These are phyloP conservation scores for Solanum sejunctum DNA, from an alignment of 257 asterid genomes.

Conservation along the genomic window DNA sequence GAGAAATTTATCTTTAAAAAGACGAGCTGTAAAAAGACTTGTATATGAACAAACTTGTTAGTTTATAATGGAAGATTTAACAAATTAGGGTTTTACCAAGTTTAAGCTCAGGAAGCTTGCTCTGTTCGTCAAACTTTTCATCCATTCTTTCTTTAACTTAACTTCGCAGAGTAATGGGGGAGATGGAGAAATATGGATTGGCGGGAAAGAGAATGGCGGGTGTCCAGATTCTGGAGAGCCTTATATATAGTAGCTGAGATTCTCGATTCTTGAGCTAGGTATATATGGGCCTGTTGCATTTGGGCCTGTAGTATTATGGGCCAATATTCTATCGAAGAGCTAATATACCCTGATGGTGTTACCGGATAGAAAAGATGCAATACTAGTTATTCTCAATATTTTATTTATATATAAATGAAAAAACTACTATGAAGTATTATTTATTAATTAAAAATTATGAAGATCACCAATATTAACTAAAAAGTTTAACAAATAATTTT, in stretches of 20 bases:
- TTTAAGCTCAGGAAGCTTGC: slow-evolving; percentile 82
- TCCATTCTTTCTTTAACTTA: slow-evolving; percentile 23
- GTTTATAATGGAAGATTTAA: not conserved
- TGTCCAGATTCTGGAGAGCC: not conserved
- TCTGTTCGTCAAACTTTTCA: slow-evolving; percentile 41
- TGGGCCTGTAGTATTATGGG: not conserved
- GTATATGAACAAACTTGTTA: not conserved
- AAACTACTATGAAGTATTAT: too few species aligned
- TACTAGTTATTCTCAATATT: too few species aligned
- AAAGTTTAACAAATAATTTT: too few species aligned
- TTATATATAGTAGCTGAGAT: not conserved
- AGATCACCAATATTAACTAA: too few species aligned
- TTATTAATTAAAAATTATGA: too few species aligned
- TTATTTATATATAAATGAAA: too few species aligned
- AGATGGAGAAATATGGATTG: not conserved
- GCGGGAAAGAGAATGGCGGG: not conserved
- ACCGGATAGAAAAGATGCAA: too few species aligned
- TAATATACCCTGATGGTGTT: not conserved
- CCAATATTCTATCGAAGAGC: not conserved
- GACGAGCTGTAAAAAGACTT: not conserved
- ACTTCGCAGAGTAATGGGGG: not conserved
- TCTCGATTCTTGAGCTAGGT: not conserved
- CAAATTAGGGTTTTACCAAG: slow-evolving; percentile 45
- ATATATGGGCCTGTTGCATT: not conserved
- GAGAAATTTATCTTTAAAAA: not conserved